A percentile compares a stretch with the other conserved stretches of the same genome.
Conservation (phyloP, 257 asterid species). For the Petunia secreta region DNA sequence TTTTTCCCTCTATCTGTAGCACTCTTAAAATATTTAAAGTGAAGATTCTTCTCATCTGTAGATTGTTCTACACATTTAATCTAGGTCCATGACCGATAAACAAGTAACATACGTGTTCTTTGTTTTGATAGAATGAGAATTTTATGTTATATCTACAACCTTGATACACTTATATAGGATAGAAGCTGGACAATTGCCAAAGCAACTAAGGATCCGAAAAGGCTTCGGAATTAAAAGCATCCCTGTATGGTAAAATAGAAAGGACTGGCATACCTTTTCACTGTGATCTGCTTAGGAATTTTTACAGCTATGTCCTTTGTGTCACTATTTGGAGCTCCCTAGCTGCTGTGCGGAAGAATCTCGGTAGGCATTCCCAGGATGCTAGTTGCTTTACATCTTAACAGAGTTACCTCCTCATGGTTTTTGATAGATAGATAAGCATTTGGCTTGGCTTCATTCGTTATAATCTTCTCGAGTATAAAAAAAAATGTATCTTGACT, state of each 20-base stretch:
- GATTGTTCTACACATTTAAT: background rate
- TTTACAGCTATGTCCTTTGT: background rate
- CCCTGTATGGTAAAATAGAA: background rate
- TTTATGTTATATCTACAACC: background rate
- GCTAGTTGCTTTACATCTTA: background rate
- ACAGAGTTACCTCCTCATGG: background rate
- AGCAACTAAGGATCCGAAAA: background rate
- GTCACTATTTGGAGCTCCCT: background rate
- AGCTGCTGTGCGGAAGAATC: background rate
- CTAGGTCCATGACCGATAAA: background rate
- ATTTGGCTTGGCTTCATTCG: background rate
- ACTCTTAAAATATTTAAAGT: background rate
- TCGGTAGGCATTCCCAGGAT: background rate
- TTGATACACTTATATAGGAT: background rate
- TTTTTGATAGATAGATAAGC: background rate
- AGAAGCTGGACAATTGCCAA: background rate
- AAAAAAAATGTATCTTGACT: background rate
- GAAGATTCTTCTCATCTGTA: background rate
- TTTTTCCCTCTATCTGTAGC: background rate
- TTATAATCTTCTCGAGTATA: background rate
- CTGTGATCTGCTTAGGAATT: background rate
- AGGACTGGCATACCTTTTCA: background rate
- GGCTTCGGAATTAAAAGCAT: background rate
- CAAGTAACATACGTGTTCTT: background rate
- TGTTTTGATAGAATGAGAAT: background rate